Base-by-base conservation (phyloP, 1,139 yeast genomes). In the Suhomyces terraborum region DNA sequence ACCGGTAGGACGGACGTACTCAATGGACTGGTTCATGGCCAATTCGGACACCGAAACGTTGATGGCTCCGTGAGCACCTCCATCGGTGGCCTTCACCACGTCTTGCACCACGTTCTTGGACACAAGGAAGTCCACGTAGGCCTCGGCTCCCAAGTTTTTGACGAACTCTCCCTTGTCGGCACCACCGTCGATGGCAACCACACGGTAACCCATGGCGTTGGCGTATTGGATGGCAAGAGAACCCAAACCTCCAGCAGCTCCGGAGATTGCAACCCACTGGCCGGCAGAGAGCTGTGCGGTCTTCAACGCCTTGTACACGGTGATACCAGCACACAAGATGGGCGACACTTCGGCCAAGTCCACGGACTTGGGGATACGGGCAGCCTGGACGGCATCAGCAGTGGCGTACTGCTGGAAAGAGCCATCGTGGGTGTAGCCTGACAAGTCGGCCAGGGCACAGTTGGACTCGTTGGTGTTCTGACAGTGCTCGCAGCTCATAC, bases 331-430 rank as follows among this genome's bases (percentile, higher is more conserved):
- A 77, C 91, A 84, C 56, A 84, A 71, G 48, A 87, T 80, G 52
- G 95, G 95, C 22, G 95, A 80, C 45, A 81, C 80, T 52, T 73
- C 67, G 43, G 91, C 89, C 58, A 86, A 77, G 58, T 86, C 88
- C 40, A 85, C 72, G 48, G 82, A 84, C 52, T 69, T 59, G 43
- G 91, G 87, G 54, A 87, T 79, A 59, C 77, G 74, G 30, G 95
- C 94, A 41, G 94, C 95, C 61, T 86, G 95, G 46, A 84, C 77
- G 35, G 93, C 93, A 64, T 85, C 91, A 46, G 94, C 88, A 38
- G 89, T 82, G 28, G 88, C 88, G 55, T 81, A 84, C 64, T 84
- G 84, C 67, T 82, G 88, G 79, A 84, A 84, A 27, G 88, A 80
- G 58, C 91, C 91, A 59, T 84, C 88, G 55, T 82, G 88, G 16